These are phyloP conservation scores for Citrus hindsii DNA, from an alignment of 345 rosid species.

Conservation along the genomic window DNA sequence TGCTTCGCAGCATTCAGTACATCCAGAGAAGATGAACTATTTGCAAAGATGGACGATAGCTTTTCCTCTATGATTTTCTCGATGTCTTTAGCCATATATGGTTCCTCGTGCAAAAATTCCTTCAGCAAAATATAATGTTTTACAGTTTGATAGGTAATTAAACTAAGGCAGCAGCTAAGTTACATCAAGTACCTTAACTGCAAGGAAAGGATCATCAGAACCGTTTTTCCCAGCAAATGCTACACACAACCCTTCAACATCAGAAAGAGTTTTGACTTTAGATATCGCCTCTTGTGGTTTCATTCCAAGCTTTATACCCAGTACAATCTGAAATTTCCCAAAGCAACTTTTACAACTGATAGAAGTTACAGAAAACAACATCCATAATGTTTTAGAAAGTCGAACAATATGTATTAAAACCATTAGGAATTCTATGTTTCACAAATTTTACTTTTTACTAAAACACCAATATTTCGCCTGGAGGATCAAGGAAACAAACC, in stretches of 20 bases:
- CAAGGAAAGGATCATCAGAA: slow-evolving; percentile 77
- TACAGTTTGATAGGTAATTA: background rate
- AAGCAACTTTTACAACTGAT: background rate
- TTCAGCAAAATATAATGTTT: slow-evolving; percentile 20
- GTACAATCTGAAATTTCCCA: slow-evolving; percentile 60
- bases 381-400: background rate
- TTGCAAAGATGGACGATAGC: slow-evolving; percentile 56
- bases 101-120: slow-evolving; percentile 78
- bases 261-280: slow-evolving; percentile 84
- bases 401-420: background rate
- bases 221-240: slow-evolving; percentile 50
- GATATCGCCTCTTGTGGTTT: slow-evolving; percentile 63
- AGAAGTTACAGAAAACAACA: background rate
- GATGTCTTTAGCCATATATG: slow-evolving; percentile 74
- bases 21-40: slow-evolving; percentile 68
- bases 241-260: slow-evolving; percentile 84
- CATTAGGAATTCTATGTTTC: background rate
- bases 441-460: background rate
- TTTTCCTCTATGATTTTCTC: slow-evolving; percentile 50
- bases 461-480: background rate
- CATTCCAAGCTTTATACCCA: slow-evolving; percentile 88
- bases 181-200: slow-evolving; percentile 66
- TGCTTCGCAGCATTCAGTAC: slow-evolving; percentile 76
- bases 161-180: too few species aligned
- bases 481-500: background rate